Base-by-base conservation (phyloP, 192 early-diverging fungal genomes). In the Ambispora gerdemannii region DNA sequence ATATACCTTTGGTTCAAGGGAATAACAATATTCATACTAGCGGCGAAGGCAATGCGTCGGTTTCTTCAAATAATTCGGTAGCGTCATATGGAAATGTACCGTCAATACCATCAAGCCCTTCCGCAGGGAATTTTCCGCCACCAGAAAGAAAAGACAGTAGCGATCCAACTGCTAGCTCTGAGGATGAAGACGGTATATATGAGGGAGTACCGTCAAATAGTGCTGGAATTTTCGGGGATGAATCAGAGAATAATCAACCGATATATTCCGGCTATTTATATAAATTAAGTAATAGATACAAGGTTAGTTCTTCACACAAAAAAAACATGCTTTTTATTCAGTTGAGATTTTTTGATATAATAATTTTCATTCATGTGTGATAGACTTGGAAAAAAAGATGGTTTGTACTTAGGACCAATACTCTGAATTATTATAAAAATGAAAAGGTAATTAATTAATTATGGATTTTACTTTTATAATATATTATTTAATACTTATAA, bases 361-460 rank as follows among this genome's bases (percentile, higher is more conserved):
- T 58, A 47, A 51, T 3, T 47, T 50, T n/a, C n/a, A n/a, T n/a
- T n/a, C n/a, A n/a, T n/a, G n/a, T 43, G 33, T 50, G 60, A 31
- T 59, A 80, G 79, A 82, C 74, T 22, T 88, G 86, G 86, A 79
- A 80, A 59, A 88, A 84, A 62, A 79, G 85, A 52, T 88, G 83
- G 86, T 88, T 88, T 75, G 86, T 86, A 6, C 67, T 88, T 13
- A 68, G 85, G 33, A 81, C 77, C 27, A 81, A 82, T 58, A 82
- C 78, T 27, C 58, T 88, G 55, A 74, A 82, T 0, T 88, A 86
- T 71, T 88, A 88, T 71, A 82, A 88, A 63, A 79, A 88, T 67
- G 62, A 80, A 4, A 86, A 88, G 77, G 83, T 83, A 78, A 63
- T 25, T 20, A 6, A 50, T 43, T 22, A 19, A 19, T 63, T 28